These are phyloP conservation scores for Amanita molliuscula DNA, from an alignment of 768 basidiomycete genomes.

Conservation along the genomic window DNA sequence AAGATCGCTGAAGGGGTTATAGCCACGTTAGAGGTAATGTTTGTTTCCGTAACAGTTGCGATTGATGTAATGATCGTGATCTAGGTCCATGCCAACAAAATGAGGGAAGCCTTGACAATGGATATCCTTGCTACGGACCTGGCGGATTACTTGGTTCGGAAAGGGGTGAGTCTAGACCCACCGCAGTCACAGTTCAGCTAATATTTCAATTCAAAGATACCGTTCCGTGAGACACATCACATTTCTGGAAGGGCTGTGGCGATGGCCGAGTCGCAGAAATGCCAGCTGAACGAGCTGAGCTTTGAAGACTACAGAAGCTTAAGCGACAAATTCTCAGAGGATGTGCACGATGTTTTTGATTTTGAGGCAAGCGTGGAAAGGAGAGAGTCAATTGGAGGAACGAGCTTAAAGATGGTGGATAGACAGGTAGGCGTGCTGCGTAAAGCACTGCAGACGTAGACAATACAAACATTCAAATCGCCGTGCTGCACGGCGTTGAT, in stretches of 20 bases:
- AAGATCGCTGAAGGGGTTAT: constrained; percentile 93
- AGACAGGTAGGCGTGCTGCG: constrained; percentile 78
- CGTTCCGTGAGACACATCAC: constrained; percentile 98
- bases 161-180: constrained; percentile 60
- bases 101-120: constrained; percentile 87
- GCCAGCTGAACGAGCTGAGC: constrained; percentile 74
- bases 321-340: constrained; percentile 68
- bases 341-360: constrained; percentile 80
- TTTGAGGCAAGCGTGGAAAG: constrained; percentile 95
- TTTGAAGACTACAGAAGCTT: constrained; percentile 72
- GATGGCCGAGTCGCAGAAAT: constrained; percentile 74
- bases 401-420: constrained; percentile 75
- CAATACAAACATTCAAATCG: not conserved
- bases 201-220: constrained; percentile 46
- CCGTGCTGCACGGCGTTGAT: not conserved
- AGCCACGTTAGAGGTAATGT: constrained; percentile 68
- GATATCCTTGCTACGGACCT: constrained; percentile 98
- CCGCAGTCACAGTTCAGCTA: not conserved
- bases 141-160: constrained; percentile 96
- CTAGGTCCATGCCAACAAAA: constrained; percentile 84
- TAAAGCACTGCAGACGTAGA: constrained; percentile 32
- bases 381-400: constrained; percentile 84
- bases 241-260: constrained; percentile 96
- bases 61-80: not conserved
- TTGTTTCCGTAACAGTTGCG: not conserved